Percentiles rank a stretch among this genome's conserved stretches.
phyloP scores from a whole-genome alignment of 2,329 filamentous ascomycete species.

The Sporothrix globosa region DNA sequence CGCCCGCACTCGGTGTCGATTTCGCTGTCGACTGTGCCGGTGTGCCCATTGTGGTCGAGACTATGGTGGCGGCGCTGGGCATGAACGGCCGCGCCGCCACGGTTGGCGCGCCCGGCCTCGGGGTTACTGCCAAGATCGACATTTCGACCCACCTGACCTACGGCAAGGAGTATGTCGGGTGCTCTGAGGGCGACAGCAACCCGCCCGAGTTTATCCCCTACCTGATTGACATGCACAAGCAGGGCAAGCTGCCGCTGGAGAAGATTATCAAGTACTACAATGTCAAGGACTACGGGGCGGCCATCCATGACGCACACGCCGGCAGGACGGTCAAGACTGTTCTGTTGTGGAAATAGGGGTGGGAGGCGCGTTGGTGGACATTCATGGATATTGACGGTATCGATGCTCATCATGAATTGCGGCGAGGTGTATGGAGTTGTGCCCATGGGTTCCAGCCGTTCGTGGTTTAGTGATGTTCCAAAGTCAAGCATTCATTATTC shows the following conservation, averaged over 20 bases:
- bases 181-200: constrained; percentile 40
- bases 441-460: too few species aligned
- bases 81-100: constrained; percentile 39
- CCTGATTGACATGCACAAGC: constrained; percentile 43
- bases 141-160: constrained; percentile 39
- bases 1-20: constrained; percentile 40
- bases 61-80: constrained; percentile 52
- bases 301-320: constrained; percentile 38
- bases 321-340: constrained; percentile 18
- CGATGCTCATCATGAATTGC: not conserved
- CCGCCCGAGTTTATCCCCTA: constrained; percentile 42
- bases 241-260: constrained; percentile 44
- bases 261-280: constrained; percentile 43
- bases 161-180: constrained; percentile 41
- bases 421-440: too few species aligned
- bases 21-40: constrained; percentile 43
- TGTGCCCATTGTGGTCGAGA: constrained; percentile 47
- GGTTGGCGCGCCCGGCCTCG: constrained; percentile 38
- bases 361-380: not conserved
- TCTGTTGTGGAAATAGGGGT: not conserved
- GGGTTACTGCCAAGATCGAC: constrained; percentile 37
- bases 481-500: too few species aligned
- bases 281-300: constrained; percentile 40
- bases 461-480: too few species aligned
- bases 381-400: too few species aligned